A percentile compares a stretch with the other conserved stretches of the same genome.
Evolutionary conservation across 129 eudicot genomes (phyloP).

Genomic region (Flaveria bidentis): DNA sequence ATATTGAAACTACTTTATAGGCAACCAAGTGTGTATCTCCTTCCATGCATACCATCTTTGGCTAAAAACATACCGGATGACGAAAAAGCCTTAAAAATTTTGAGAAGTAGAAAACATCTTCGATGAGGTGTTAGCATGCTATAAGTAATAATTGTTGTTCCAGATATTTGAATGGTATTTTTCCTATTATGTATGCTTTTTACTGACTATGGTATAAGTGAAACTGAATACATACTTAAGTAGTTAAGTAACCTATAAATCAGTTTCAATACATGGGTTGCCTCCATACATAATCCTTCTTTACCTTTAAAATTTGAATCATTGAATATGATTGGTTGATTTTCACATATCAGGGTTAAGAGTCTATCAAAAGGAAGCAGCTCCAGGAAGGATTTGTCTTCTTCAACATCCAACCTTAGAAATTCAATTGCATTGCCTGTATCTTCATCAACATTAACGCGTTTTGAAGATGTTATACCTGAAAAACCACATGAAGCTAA

Average conservation of each 20-base stretch:
- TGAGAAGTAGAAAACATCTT: not conserved
- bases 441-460: conserved; percentile 25
- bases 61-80: not conserved
- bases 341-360: conserved; percentile 55
- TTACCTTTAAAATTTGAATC: not conserved
- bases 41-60: not conserved
- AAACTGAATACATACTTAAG: not conserved
- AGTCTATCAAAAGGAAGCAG: conserved; percentile 68
- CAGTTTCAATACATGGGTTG: not conserved
- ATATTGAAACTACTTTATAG: not conserved
- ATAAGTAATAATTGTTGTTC: not conserved
- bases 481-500: conserved; percentile 37
- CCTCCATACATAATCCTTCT: not conserved
- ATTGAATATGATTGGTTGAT: conserved; percentile 21
- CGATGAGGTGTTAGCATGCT: not conserved
- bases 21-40: not conserved
- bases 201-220: not conserved
- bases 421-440: conserved; percentile 44
- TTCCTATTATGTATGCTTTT: not conserved
- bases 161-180: too few species aligned
- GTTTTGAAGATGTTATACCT: conserved; percentile 37
- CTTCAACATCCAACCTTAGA: conserved; percentile 46
- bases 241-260: not conserved
- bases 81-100: not conserved
- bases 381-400: conserved; percentile 49